Evolutionary conservation across 2,329 filamentous ascomycete genomes (phyloP), one percentile per base, ranked within the genome.

Genomic region (Claviceps capensis): DNA sequence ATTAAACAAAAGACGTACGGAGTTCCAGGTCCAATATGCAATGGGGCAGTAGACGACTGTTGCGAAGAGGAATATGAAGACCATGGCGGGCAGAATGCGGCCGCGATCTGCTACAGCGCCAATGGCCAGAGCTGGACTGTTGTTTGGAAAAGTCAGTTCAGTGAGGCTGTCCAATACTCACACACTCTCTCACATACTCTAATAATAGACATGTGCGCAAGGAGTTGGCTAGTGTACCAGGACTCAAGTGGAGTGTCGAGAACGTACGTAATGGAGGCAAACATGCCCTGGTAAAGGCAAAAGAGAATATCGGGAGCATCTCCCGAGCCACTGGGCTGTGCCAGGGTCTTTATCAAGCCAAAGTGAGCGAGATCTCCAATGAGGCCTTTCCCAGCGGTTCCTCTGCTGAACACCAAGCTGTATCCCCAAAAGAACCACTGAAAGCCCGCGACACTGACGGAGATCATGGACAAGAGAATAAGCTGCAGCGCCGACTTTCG

Each of bases 381-480:
- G 72, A 82, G 95, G 57, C 75, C 75, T 59, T 84, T 85, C 53
- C 86, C 86, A 22, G 80, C 14, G 14, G 48, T 50, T n/a, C 48
- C 80, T 67, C 89, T 86, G 6, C 86, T 89, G 69, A 94, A 95
- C 56, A 87, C 78, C 50, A 95, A 72, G 11, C 86, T 91, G 68
- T 91, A 95, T 47, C 88, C 88, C 88, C 88, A 95, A 74, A 95
- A 91, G 74, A 94, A 95, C 88, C 89, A 95, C 65, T 95, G 88
- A 70, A 95, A 94, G 48, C 82, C 83, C 55, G 89, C 81, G 57
- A 94, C 81, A 11, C 81, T 86, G 4, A 85, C 79, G 16, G 86
- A 83, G 72, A 95, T 84, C 72, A 95, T 79, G 14, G 86, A 86
- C 4, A 95, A 77, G 77, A 87, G 90, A 67, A 95, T 85, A 55